A percentile compares a stretch with the other conserved stretches of the same genome.
Conservation (phyloP, 208 protist genomes). For the Leptomonas seymouri region DNA sequence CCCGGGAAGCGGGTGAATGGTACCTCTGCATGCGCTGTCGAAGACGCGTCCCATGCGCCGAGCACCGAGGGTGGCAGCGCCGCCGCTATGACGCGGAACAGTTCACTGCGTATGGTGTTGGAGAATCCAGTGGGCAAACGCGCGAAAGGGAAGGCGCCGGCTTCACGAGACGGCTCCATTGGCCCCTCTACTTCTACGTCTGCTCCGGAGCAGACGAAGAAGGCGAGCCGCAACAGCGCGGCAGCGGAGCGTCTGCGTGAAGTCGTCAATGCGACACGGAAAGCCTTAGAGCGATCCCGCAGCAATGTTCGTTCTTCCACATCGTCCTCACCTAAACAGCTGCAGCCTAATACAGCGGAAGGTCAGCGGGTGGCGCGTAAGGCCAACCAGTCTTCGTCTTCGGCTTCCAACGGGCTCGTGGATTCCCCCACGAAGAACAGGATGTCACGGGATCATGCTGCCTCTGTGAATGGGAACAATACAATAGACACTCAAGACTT, state of each 20-base stretch:
- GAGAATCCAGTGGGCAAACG: conserved; percentile 7
- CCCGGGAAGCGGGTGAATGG: not conserved
- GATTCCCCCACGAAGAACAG: conserved; percentile 3
- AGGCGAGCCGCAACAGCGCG: not conserved
- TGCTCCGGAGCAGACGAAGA: too few species aligned
- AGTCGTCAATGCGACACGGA: conserved; percentile 4
- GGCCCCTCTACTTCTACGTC: not conserved
- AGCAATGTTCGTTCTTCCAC: not conserved
- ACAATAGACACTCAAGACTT: not conserved
- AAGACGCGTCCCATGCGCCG: not conserved
- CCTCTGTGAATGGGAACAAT: not conserved
- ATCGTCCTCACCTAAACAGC: not conserved
- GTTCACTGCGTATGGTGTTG: conserved; percentile 26
- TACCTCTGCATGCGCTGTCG: not conserved
- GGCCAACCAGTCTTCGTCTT: not conserved
- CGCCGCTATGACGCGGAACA: not conserved
- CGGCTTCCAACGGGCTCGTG: conserved; percentile 2
- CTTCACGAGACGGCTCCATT: not conserved
- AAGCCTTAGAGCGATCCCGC: not conserved
- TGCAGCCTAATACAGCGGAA: not conserved
- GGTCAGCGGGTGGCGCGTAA: conserved; percentile 10
- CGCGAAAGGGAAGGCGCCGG: not conserved
- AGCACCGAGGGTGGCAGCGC: not conserved
- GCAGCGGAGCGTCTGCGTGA: conserved; percentile 5
- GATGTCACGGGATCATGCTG: not conserved